Conservation (phyloP, 768 basidiomycete species). For the Chalciporus sphaerocephalus region DNA sequence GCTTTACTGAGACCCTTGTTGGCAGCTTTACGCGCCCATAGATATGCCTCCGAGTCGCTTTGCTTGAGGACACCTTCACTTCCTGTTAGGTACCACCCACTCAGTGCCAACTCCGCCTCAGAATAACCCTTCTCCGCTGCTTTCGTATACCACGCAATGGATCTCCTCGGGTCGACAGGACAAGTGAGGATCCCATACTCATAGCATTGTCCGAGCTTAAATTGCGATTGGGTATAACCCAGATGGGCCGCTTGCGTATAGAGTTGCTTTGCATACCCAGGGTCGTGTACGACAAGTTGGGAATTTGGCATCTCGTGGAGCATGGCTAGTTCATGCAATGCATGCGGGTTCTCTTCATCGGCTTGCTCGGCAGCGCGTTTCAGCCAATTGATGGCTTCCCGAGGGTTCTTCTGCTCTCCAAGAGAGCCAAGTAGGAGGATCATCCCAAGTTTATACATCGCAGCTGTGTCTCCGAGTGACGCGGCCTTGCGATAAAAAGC, state of each 20-base stretch:
- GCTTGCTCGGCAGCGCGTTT: conserved; percentile 94
- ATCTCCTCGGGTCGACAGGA: conserved; percentile 87
- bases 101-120: conserved; percentile 92
- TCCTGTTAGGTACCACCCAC: conserved; percentile 97
- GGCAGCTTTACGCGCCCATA: conserved; percentile 95
- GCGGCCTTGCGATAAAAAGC: conserved; percentile 97
- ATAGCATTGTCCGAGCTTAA: conserved; percentile 92
- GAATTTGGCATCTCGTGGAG: conserved; percentile 72
- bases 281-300: conserved; percentile 71
- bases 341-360: conserved; percentile 97
- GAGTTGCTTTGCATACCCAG: conserved; percentile 74
- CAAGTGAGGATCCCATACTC: conserved; percentile 89
- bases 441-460: conserved; percentile 99
- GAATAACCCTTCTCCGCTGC: conserved; percentile 95
- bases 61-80: conserved; percentile 95
- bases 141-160: conserved; percentile 98
- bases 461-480: conserved; percentile 92
- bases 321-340: conserved; percentile 90
- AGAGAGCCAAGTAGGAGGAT: conserved; percentile 83
- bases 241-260: conserved; percentile 90
- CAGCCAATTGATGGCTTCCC: conserved; percentile 94
- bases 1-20: conserved; percentile 97
- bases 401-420: conserved; percentile 76
- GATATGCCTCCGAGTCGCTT: conserved; percentile 96
- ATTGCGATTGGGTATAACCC: conserved; percentile 91